Conservation (phyloP, 805 yeast genomes). For the Wickerhamomyces subpelliculosus region DNA sequence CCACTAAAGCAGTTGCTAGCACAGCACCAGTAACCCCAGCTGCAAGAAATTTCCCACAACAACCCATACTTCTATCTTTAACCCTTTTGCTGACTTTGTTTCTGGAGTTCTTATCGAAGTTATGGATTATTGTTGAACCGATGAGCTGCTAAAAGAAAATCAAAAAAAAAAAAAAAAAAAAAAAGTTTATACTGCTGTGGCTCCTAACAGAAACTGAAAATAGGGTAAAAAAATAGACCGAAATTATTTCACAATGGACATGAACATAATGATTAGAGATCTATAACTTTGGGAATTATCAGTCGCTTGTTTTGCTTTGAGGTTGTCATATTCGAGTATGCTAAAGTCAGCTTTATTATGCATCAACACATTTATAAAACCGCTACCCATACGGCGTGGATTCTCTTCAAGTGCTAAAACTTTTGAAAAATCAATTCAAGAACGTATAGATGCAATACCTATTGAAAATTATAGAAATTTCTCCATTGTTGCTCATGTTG, state of each 20-base stretch:
- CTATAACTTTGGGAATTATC: too few relatives aligned
- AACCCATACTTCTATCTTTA: background rate
- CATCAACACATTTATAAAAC: background rate
- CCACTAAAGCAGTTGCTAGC: constrained; percentile 24
- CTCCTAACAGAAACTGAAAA: background rate
- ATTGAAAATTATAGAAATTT: constrained; percentile 79
- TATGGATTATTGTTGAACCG: too few relatives aligned
- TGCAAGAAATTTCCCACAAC: constrained; percentile 18
- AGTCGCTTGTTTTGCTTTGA: too few relatives aligned
- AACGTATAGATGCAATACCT: constrained; percentile 72
- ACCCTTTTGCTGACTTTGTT: constrained; percentile 8
- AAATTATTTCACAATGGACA: background rate
- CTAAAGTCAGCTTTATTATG: background rate
- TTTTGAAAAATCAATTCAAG: constrained; percentile 27
- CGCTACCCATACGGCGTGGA: constrained; percentile 5
- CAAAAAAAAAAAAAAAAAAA: background rate
- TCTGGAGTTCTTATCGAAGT: too few relatives aligned
- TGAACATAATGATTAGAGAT: too few relatives aligned
- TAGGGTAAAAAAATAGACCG: background rate
- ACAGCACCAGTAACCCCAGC: constrained; percentile 26
- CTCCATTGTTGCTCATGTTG: constrained; percentile 94
- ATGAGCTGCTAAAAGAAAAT: too few relatives aligned
- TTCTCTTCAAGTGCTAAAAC: background rate
- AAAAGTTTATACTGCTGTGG: constrained; percentile 1
- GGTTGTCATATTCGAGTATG: background rate